Evolutionary conservation across 176 grass and related monocot species (phyloP).

Genomic region (Tillandsia fasciculata): DNA sequence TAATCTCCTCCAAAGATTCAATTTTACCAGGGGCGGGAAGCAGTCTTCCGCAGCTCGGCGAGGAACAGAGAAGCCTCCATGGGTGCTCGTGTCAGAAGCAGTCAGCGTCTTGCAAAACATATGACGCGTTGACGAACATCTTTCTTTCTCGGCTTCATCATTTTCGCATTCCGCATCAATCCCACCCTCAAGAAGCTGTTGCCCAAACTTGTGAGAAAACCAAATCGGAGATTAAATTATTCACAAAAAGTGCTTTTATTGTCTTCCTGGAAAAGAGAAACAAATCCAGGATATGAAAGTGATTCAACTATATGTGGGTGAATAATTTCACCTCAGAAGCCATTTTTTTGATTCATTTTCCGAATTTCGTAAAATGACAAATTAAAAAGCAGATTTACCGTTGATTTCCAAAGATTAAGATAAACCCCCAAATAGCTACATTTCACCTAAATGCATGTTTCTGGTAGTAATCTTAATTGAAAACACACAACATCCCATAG

Average conservation of each 20-base stretch:
- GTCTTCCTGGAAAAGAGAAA: background rate
- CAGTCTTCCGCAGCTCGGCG: conserved; percentile 95
- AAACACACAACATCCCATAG: background rate
- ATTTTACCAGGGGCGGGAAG: conserved; percentile 72
- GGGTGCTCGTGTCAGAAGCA: conserved; percentile 93
- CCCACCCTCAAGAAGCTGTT: conserved; percentile 27
- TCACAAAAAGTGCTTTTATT: background rate
- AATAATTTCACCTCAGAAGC: background rate
- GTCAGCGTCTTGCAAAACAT: conserved; percentile 99
- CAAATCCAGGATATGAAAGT: background rate
- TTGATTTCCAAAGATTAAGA: too few species aligned
- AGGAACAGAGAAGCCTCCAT: conserved; percentile 98
- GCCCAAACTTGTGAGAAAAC: conserved; percentile 41
- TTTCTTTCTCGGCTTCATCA: conserved; percentile 42
- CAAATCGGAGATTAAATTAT: background rate
- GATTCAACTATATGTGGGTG: background rate
- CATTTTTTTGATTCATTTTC: too few species aligned
- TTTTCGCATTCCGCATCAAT: conserved; percentile 40
- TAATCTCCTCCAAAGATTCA: background rate
- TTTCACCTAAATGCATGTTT: conserved; percentile 1
- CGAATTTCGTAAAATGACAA: too few species aligned
- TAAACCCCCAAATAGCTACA: background rate
- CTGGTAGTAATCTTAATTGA: too few species aligned
- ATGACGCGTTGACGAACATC: conserved; percentile 52
- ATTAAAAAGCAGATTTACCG: too few species aligned